Evolutionary conservation across 495 filamentous ascomycete species (phyloP).

Genomic region (Penicillium coffeae): DNA sequence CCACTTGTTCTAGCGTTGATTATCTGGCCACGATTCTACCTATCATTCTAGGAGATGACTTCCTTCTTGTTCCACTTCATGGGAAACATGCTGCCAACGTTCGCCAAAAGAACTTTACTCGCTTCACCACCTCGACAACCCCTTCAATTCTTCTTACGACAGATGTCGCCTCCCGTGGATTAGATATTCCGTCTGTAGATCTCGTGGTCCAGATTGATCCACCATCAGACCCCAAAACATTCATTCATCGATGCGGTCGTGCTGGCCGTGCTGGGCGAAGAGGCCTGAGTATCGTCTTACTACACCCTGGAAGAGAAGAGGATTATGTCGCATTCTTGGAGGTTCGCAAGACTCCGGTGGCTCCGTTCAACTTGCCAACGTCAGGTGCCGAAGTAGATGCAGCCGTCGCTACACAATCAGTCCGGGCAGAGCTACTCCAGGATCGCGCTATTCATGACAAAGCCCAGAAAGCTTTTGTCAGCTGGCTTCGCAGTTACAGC

Average conservation of each 20-base stretch:
- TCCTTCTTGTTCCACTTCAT: constrained; percentile 74
- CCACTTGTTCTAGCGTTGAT: constrained; percentile 92
- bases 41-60: constrained; percentile 53
- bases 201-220: constrained; percentile 91
- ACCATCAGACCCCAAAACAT: constrained; percentile 87
- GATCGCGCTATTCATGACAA: constrained; percentile 88
- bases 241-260: constrained; percentile 91
- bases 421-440: constrained; percentile 57
- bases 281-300: constrained; percentile 78
- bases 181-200: constrained; percentile 94
- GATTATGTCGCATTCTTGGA: constrained; percentile 87
- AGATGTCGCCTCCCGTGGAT: constrained; percentile 78
- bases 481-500: constrained; percentile 84
- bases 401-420: constrained; percentile 42
- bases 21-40: constrained; percentile 80
- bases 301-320: constrained; percentile 79
- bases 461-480: constrained; percentile 85
- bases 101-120: constrained; percentile 74
- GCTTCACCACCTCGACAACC: constrained; percentile 61
- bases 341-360: constrained; percentile 83
- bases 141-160: constrained; percentile 84
- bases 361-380: constrained; percentile 52
- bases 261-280: constrained; percentile 84
- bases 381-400: constrained; percentile 55
- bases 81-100: constrained; percentile 81